Evolutionary conservation across 257 asterid species (phyloP).

Genomic region (Solanum appendiculatum): DNA sequence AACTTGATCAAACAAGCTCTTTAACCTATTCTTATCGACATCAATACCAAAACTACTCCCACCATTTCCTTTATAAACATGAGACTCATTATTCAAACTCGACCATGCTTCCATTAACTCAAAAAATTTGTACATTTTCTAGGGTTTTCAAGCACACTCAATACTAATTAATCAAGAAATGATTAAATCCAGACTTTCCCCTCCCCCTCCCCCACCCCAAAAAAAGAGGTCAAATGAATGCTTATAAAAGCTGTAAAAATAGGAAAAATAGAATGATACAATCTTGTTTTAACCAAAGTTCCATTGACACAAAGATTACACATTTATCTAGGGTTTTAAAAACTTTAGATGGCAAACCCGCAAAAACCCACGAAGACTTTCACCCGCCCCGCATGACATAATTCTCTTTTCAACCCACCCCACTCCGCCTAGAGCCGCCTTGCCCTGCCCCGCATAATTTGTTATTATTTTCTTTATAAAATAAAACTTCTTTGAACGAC

Average conservation of each 20-base stretch:
- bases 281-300: constrained; percentile 15
- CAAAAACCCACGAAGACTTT: no score
- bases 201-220: no score
- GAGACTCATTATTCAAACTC: constrained; percentile 11
- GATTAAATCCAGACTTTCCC: not conserved
- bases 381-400: no score
- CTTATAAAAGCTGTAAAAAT: not conserved
- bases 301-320: constrained; percentile 16
- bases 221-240: not conserved
- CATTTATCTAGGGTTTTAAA: not conserved
- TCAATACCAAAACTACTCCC: constrained; percentile 19
- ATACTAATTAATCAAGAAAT: not conserved
- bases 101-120: constrained; percentile 42
- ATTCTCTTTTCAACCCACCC: no score
- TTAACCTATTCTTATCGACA: constrained; percentile 36
- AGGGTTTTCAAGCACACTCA: not conserved
- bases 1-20: constrained; percentile 47
- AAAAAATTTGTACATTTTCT: not conserved
- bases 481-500: no score
- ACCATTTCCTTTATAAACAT: constrained; percentile 1
- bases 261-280: not conserved
- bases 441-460: no score
- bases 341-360: not conserved
- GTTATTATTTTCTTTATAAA: no score
- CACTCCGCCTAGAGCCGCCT: no score